A percentile compares a stretch with the other conserved stretches of the same genome.
phyloP scores from a whole-genome alignment of 73 alveolate genomes.

The Paramecium caudatum region DNA sequence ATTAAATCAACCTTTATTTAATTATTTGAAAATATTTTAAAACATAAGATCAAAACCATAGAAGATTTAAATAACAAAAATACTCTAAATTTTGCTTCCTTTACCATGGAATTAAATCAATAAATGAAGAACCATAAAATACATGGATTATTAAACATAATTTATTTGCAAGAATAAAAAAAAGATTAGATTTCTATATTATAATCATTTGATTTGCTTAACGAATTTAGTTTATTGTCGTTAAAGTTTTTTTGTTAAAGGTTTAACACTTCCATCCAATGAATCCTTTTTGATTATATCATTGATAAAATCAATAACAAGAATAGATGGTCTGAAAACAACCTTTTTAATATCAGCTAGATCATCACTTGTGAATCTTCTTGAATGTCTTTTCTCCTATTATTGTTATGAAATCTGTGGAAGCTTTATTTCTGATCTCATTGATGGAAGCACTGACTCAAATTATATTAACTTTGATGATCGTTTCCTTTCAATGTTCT shows the following conservation, averaged over 20 bases:
- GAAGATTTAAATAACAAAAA: conserved; percentile 14
- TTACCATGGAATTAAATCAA: neutral
- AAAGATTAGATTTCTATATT: too few species aligned
- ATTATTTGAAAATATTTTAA: neutral
- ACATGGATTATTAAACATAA: too few species aligned
- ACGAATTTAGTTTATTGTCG: neutral
- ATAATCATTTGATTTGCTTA: neutral
- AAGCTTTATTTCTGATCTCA: neutral
- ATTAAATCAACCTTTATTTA: conserved; percentile 17
- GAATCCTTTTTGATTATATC: neutral
- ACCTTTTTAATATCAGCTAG: conserved; percentile 18
- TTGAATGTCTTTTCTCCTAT: neutral
- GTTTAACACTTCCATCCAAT: conserved; percentile 30
- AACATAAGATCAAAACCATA: neutral
- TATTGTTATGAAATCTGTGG: neutral
- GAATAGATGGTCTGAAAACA: conserved; percentile 5
- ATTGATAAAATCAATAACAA: conserved; percentile 39
- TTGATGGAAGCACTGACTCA: neutral
- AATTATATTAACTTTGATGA: too few species aligned
- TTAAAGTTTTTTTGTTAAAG: neutral
- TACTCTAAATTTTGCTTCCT: neutral
- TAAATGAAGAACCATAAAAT: conserved; percentile 2
- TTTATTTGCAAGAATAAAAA: too few species aligned
- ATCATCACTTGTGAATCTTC: neutral
- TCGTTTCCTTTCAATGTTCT: too few species aligned